Base-by-base conservation (phyloP, 495 filamentous ascomycete genomes). In the Schizothecium vesticola region DNA sequence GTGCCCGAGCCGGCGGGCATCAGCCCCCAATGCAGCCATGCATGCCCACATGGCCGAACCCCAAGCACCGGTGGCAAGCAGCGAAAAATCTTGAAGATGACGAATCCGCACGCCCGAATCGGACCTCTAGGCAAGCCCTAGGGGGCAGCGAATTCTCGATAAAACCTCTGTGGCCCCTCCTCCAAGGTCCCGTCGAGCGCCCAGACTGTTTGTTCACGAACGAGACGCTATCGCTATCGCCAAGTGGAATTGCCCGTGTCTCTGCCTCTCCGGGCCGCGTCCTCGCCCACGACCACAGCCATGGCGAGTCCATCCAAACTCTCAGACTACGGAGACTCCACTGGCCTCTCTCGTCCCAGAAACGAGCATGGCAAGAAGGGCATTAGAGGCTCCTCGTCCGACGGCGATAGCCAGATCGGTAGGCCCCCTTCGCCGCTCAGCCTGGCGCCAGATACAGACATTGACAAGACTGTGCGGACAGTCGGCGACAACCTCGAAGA, bases 401-500 rank as follows among this genome's bases (percentile, higher is more conserved):
- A 51, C 43, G 8, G 6, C 19, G 43, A 51, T 7, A 51, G 43
- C 43, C 43, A 51, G 6, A 51, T 51, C 19, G 43, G 43, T 51
- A n/a, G 6, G 43, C 16, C 16, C 43, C 19, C 43, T n/a, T 7
- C 43, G 5, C 43, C 19, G 6, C 2, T 19, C 16, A 51, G 43
- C 43, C 43, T 19, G 43, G 19, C 43, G 19, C 19, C 19, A 8
- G 43, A 51, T 51, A 19, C 43, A 51, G 6, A 51, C 43, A n/a
- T 19, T 51, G 43, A 51, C 43, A n/a, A 51, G 43, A 51, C 19
- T n/a, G 43, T 2, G 19, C 43, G 43, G 22, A 28, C 22, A 21
- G 31, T 61, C 31, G 12, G 56, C 71, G 75, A 72, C 11, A 74
- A 70, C 24, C 69, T 74, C 21, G 63, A 72, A 21, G 58, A 71